Evolutionary conservation across 345 rosid species (phyloP), one percentile per base, ranked within the genome.

Genomic region (Rhodamnia rubescens): DNA sequence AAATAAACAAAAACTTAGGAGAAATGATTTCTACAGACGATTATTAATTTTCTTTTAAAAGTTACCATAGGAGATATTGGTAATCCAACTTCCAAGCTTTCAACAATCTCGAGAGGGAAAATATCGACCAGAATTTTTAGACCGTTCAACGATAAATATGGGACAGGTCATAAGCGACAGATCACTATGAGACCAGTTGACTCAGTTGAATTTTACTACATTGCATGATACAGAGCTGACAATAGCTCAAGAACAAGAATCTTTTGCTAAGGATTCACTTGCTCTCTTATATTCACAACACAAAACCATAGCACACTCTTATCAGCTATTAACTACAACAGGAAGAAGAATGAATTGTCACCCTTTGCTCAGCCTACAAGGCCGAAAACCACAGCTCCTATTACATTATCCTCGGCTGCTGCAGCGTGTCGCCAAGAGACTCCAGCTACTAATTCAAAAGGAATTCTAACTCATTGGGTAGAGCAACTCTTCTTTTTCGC

Each of bases 401-500:
- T 64, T 32, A 64, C 75, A 32, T 64, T 16, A 64, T 64, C 75
- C 11, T 16, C 1, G 44, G 24, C 75, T 29, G 75, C 75, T 16
- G 75, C 75, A 2, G 50, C 10, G 11, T 1, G 50, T 1, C 11
- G 50, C 11, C 75, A 4, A 64, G 75, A 15, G 75, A 64, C 44
- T 64, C 80, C 32, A 36, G 81, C 51, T 14, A n/a, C 59, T 53
- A 53, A 15, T 85, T 88, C 20, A 44, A 85, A 6, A 51, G 84
- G 40, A 84, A 84, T 83, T 87, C 85, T 29, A 42, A 55, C 47
- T 74, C 50, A 15, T 42, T 27, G 2, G 91, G 92, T 6, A 91
- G 90, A 55, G 88, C 82, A 49, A 95, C 93, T 55, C 98, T 93
- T 55, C 98, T 92, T 91, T 95, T 95, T 74, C 98, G 87, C 20